Evolutionary conservation across 2,329 filamentous ascomycete genomes (phyloP).

Genomic region (Aspergillus novoparasiticus): DNA sequence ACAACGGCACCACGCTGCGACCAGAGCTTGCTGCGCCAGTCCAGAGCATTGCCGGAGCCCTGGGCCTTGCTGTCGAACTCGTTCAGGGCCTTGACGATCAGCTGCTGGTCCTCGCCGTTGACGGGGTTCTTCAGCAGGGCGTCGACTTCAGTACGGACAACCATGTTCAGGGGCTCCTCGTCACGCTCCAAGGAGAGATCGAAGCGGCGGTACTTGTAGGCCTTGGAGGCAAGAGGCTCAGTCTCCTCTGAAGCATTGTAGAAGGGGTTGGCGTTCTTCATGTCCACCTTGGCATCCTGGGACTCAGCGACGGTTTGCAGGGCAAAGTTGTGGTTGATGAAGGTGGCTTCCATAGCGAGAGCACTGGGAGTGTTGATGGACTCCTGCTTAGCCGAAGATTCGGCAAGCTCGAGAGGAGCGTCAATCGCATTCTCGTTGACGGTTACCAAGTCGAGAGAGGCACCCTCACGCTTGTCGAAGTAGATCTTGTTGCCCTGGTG

Average conservation of each 20-base stretch:
- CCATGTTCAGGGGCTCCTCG: slow-evolving; percentile 87
- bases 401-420: slow-evolving; percentile 85
- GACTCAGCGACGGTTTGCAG: slow-evolving; percentile 91
- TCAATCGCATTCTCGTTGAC: slow-evolving; percentile 99
- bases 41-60: slow-evolving; percentile 88
- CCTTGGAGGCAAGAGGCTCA: slow-evolving; percentile 91
- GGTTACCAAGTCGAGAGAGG: slow-evolving; percentile 92
- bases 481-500: slow-evolving; percentile 95
- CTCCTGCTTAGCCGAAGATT: slow-evolving; percentile 74
- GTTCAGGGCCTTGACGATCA: slow-evolving; percentile 95
- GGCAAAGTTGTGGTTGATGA: slow-evolving; percentile 99
- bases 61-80: slow-evolving; percentile 99
- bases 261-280: slow-evolving; percentile 92
- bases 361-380: slow-evolving; percentile 90
- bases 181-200: slow-evolving; percentile 89
- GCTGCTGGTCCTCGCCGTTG: slow-evolving; percentile 84
- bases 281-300: slow-evolving; percentile 74
- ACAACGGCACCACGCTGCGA: slow-evolving; percentile 95
- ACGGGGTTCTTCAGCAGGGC: slow-evolving; percentile 94
- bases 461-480: slow-evolving; percentile 97
- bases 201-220: slow-evolving; percentile 97
- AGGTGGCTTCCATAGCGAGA: slow-evolving; percentile 93
- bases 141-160: slow-evolving; percentile 94
- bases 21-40: slow-evolving; percentile 95
- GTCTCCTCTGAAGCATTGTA: slow-evolving; percentile 93